Evolutionary conservation across 441 rosid species (phyloP).

Genomic region (Bocquillonia castaneifolia): DNA sequence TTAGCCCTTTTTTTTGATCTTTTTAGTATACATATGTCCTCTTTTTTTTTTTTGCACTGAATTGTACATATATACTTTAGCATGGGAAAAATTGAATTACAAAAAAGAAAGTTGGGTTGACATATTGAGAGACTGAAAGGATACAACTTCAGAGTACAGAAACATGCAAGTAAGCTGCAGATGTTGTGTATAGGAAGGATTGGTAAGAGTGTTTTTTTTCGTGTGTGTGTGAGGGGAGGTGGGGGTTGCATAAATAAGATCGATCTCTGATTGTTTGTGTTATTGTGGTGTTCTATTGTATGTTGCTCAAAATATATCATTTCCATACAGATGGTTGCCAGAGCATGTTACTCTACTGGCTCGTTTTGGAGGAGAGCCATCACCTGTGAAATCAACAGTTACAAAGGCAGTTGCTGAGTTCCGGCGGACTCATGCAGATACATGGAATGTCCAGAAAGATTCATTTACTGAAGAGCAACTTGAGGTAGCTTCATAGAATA

Average conservation of each 20-base stretch:
- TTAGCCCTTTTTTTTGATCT: background rate
- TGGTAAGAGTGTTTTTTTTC: background rate
- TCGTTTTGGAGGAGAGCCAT: conserved; percentile 77
- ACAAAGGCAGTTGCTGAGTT: conserved; percentile 98
- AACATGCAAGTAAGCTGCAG: background rate
- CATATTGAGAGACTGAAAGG: background rate
- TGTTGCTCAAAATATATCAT: background rate
- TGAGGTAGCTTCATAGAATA: conserved; percentile 51
- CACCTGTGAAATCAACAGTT: conserved; percentile 87
- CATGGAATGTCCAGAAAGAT: conserved; percentile 94
- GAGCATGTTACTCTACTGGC: conserved; percentile 88
- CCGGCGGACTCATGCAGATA: conserved; percentile 95
- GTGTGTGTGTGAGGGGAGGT: background rate
- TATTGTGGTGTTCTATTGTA: background rate
- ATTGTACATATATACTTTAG: background rate
- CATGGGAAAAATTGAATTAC: background rate
- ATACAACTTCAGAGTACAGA: background rate
- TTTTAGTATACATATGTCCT: too few relatives aligned
- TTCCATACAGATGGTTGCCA: conserved; percentile 73
- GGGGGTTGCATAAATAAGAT: background rate
- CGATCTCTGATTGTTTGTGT: conserved; percentile 8
- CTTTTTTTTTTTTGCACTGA: too few relatives aligned
- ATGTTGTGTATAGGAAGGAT: background rate
- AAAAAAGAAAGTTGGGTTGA: background rate
- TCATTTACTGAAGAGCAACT: conserved; percentile 92